A percentile compares a stretch with the other conserved stretches of the same genome.
These are phyloP conservation scores for Harringtonia lauricola DNA, from an alignment of 2,329 filamentous ascomycete species.

Conservation along the genomic window DNA sequence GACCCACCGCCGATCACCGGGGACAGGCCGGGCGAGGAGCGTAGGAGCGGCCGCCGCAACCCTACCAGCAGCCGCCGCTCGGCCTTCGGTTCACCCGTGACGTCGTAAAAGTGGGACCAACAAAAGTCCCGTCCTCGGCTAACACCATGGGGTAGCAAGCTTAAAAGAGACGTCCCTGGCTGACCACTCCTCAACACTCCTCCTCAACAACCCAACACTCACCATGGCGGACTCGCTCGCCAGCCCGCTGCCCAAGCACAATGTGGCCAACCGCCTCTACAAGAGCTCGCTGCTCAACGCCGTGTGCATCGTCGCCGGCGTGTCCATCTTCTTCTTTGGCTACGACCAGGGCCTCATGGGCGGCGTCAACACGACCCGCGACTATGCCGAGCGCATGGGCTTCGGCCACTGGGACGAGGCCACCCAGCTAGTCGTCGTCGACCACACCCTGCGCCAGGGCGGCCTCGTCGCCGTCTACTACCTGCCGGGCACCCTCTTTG, in stretches of 20 bases:
- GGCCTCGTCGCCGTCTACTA: constrained; percentile 44
- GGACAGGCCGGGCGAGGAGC: no score
- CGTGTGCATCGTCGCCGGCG: constrained; percentile 50
- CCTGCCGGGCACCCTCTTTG: constrained; percentile 45
- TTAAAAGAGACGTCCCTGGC: no score
- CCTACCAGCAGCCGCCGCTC: no score
- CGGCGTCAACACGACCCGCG: constrained; percentile 53
- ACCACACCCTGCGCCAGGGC: constrained; percentile 48
- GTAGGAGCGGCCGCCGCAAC: no score
- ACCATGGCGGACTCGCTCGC: no score
- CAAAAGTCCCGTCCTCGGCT: no score
- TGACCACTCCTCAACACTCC: neutral
- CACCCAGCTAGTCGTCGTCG: constrained; percentile 39
- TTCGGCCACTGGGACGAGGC: constrained; percentile 47
- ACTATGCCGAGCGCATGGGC: constrained; percentile 54
- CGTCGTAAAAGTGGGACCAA: no score
- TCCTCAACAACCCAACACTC: neutral
- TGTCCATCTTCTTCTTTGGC: constrained; percentile 60
- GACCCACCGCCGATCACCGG: no score
- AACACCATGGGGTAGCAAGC: no score
- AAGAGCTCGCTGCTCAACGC: constrained; percentile 45
- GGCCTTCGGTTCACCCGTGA: no score
- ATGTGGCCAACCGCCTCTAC: constrained; percentile 39
- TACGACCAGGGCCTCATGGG: constrained; percentile 48
- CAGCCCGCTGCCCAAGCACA: neutral